Evolutionary conservation across 2,329 filamentous ascomycete genomes (phyloP).

Genomic region (Fusarium domesticum): DNA sequence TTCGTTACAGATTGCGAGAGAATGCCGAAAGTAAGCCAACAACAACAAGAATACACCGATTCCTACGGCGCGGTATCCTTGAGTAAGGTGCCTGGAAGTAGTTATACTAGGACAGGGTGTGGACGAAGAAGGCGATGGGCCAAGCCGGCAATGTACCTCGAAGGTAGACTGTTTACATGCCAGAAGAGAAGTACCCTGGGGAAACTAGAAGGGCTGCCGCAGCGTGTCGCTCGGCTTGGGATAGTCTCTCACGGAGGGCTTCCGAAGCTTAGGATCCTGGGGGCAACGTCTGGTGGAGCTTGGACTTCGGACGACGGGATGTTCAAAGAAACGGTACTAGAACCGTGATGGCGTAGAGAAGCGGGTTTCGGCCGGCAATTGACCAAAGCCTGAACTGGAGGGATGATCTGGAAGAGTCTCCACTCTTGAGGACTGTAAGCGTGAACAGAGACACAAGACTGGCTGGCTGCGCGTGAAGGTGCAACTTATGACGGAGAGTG

Average conservation of each 20-base stretch:
- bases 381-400: conserved; percentile 20
- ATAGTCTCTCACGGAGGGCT: conserved; percentile 20
- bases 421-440: conserved; percentile 21
- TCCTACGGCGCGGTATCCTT: conserved; percentile 8
- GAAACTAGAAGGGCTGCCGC: conserved; percentile 10
- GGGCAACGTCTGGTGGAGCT: conserved; percentile 6
- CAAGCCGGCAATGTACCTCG: conserved; percentile 17
- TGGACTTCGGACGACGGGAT: conserved; percentile 30
- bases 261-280: conserved; percentile 18
- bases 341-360: conserved; percentile 18
- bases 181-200: conserved; percentile 3
- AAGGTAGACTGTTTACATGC: conserved; percentile 16
- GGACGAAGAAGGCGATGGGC: conserved; percentile 11
- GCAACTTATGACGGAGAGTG: conserved; percentile 14
- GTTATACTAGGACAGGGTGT: conserved; percentile 10
- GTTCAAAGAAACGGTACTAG: conserved; percentile 20
- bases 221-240: conserved; percentile 14
- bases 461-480: conserved; percentile 13
- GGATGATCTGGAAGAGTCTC: conserved; percentile 14
- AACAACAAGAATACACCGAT: conserved; percentile 13
- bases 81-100: conserved; percentile 5
- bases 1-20: conserved; percentile 23
- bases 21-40: conserved; percentile 19
- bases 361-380: conserved; percentile 8
- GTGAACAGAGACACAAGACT: conserved; percentile 19